Base-by-base conservation (phyloP, 2,329 filamentous ascomycete species). In the Coniella lustricola region DNA sequence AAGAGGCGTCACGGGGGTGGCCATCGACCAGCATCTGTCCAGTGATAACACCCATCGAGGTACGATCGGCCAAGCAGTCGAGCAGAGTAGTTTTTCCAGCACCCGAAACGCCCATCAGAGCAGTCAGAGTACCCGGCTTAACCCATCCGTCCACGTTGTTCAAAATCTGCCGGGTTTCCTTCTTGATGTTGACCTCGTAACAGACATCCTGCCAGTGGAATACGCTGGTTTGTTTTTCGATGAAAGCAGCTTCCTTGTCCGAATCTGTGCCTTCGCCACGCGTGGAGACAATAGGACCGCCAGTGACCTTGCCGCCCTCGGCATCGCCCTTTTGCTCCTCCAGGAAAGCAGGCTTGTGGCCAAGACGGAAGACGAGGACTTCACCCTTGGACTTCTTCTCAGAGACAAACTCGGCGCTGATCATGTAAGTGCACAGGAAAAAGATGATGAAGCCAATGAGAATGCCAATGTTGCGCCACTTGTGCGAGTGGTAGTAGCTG, bases 381-480 rank as follows among this genome's bases (percentile, higher is more conserved):
- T 90, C 85, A 47, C 85, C 85, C 72, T 87, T 89, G 31, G 83
- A 87, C 63, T 84, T 84, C 64, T 76, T 74, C 60, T 75, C 76
- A 0, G 81, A 79, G 14, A 84, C 81, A 31, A 78, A 74, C 62
- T 88, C 84, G 5, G 81, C 79, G 1, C 76, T 71, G n/a, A 79
- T 48, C 55, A 90, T 74, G 65, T 89, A 85, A 7, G 70, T 71
- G 36, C 65, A 41, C 18, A 81, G 68, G 66, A 85, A 82, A 60
- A 82, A 76, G n/a, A 78, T 4, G 57, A 77, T 74, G 59, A 87
- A 84, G 4, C 64, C 83, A 43, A 85, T 67, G 50, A 89, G 67
- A 51, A 89, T 84, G 42, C 84, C 85, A 49, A 85, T 70, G 64
- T 89, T 87, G 53, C 81, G 74, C 85, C 85, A 89, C 51, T 77